Base-by-base conservation (phyloP, 2,329 filamentous ascomycete genomes). In the Lojkania enalia region DNA sequence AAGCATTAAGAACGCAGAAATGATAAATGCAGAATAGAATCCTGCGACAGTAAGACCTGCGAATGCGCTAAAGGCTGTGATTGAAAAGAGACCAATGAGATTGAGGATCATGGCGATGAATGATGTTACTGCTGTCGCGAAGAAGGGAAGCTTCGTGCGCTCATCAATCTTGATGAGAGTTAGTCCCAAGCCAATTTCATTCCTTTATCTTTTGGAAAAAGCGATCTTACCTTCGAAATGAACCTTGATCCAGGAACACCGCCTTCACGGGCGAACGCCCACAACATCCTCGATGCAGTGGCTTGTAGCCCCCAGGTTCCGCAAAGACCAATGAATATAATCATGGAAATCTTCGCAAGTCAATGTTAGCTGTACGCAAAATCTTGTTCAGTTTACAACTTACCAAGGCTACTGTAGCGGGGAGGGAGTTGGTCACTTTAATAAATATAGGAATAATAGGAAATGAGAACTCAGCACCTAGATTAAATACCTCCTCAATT, bases 1-100 rank as follows among this genome's bases (percentile, higher is more conserved):
- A 19, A 52, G 47, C 46, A 50, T 50, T 3, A 50, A 18, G 11
- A n/a, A 39, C 6, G 43, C 43, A 4, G 42, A 38, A 11, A 50
- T 20, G 3, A 50, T 44, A 32, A 50, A 52, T 15, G 30, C 20
- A n/a, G 42, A 42, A 30, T 50, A 52, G 35, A 48, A 48, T 2
- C 42, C 39, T 4, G 49, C 42, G 19, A 47, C 46, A 11, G 43
- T 39, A 4, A 52, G 35, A 2, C 43, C 44, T 1, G 33, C 42
- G 9, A 53, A 14, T 12, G 50, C 50, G 20, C 42, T 33, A 40
- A 53, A 53, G 2, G 44, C 41, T 6, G 35, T 32, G 7, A 61
- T 46, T 1, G 70, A 73, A 20, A 72, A 74, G 42, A 77, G 69
- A 49, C 74, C 74, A 60, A 77, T 74, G 25, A 77, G 58, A 0